Base-by-base conservation (phyloP, 2,329 filamentous ascomycete species). In the Claviceps africana region DNA sequence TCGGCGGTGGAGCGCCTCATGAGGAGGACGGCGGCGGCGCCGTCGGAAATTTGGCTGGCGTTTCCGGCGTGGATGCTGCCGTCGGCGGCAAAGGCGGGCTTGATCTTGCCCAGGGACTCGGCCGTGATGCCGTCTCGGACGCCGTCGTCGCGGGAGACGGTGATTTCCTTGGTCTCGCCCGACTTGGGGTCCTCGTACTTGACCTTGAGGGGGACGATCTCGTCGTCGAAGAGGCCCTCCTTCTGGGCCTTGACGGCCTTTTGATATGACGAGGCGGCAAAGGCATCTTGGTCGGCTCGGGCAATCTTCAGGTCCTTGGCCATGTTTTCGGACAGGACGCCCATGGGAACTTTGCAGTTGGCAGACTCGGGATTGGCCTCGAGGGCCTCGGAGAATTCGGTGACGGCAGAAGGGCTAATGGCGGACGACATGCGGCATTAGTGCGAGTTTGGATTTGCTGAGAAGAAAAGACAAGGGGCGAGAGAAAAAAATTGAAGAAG, bases 281-380 rank as follows among this genome's bases (percentile, higher is more conserved):
- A 98, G n/a, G 81, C 80, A 67, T 98, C 93, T 71, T 97, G 93
- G 50, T 78, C 73, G 11, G 75, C 71, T 56, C 93, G 85, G 53
- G 73, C 64, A 64, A 97, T 80, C 54, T 77, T 75, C 62, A 85
- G 81, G 66, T 89, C 88, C 71, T 88, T 86, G 60, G 91, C 93
- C 91, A 97, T 96, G 64, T 91, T 71, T 72, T 98, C 93, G 30
- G 88, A 95, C 48, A 97, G 76, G 11, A 89, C 79, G 61, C 91
- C 91, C 93, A 97, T 97, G 67, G 89, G 84, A 3, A 97, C 91
- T 74, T 95, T 96, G 82, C 93, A 98, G 78, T 96, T 94, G 63
- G 86, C 86, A 25, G 90, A 79, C 65, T 93, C 85, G 57, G 81
- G 77, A 74, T 91, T 79, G 61, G 74, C 79, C 65, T 96, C 87